Evolutionary conservation across 2,329 filamentous ascomycete species (phyloP).

Genomic region (Cercospora zeina): DNA sequence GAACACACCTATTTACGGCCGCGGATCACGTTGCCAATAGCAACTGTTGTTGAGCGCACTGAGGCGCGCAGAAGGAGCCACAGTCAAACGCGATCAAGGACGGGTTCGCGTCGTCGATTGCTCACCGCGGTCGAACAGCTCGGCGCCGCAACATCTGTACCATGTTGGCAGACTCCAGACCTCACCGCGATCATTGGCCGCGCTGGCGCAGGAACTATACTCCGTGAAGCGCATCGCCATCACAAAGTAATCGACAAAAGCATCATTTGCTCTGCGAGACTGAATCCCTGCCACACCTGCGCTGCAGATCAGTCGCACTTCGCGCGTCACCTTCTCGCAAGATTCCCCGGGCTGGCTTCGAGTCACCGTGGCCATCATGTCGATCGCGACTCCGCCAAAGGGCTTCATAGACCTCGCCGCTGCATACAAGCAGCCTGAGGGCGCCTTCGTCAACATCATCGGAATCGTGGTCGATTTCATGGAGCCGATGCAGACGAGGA

Average conservation of each 20-base stretch:
- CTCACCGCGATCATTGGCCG: not conserved
- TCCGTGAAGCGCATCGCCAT: too few species aligned
- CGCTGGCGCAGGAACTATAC: not conserved
- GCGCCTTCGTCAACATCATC: constrained; percentile 58
- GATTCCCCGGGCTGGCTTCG: not conserved
- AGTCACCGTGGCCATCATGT: not conserved
- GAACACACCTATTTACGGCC: not conserved
- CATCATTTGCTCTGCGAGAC: not conserved
- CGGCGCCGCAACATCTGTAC: not conserved
- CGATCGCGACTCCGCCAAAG: constrained; percentile 22
- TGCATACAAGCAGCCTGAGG: constrained; percentile 22
- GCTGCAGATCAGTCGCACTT: not conserved
- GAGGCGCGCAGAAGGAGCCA: constrained; percentile 1
- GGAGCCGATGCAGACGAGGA: constrained; percentile 53
- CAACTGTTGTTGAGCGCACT: not conserved
- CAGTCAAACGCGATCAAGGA: not conserved
- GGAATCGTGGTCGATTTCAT: constrained; percentile 70
- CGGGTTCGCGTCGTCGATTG: not conserved
- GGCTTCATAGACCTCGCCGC: constrained; percentile 34
- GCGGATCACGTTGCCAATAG: constrained; percentile 6
- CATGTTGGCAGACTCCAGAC: not conserved
- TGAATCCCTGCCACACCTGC: not conserved
- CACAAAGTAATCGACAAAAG: not conserved
- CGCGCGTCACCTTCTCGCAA: not conserved
- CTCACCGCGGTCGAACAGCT: not conserved